Conservation (phyloP, 2,329 filamentous ascomycete genomes). For the Claviceps sp. region DNA sequence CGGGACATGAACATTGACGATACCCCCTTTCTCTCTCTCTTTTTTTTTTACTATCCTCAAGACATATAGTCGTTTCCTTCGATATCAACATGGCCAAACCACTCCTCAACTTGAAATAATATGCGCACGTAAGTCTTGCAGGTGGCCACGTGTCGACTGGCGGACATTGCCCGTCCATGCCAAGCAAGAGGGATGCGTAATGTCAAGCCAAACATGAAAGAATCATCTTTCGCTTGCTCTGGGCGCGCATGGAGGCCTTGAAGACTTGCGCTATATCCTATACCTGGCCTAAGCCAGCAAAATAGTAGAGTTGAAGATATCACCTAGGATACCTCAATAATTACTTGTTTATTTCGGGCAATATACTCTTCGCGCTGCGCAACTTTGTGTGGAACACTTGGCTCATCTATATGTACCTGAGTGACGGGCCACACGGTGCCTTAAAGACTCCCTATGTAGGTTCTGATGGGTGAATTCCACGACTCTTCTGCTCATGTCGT, state of each 20-base stretch:
- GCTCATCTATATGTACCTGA: too few relatives aligned
- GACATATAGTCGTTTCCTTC: neutral
- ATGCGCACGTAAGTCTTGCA: slow-evolving; percentile 1
- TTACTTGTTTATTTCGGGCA: neutral
- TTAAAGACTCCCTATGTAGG: too few relatives aligned
- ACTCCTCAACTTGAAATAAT: neutral
- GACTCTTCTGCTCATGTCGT: too few relatives aligned
- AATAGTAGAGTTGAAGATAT: slow-evolving; percentile 1
- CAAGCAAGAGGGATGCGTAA: neutral
- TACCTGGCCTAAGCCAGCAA: neutral
- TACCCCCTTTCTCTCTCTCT: neutral
- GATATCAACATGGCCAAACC: neutral
- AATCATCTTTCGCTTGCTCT: neutral
- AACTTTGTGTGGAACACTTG: too few relatives aligned
- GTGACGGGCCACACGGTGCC: too few relatives aligned
- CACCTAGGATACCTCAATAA: neutral
- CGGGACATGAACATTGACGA: slow-evolving; percentile 4
- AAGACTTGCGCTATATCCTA: neutral
- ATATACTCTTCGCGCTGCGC: too few relatives aligned
- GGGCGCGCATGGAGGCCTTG: neutral
- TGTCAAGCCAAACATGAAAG: too few relatives aligned
- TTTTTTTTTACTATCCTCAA: neutral
- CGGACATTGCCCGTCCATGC: neutral
- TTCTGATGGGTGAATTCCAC: too few relatives aligned
- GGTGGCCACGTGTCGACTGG: neutral